Evolutionary conservation across 108 stramenopile species (phyloP), one percentile per base, ranked within the genome.

Genomic region (Conticribra weissflogii): DNA sequence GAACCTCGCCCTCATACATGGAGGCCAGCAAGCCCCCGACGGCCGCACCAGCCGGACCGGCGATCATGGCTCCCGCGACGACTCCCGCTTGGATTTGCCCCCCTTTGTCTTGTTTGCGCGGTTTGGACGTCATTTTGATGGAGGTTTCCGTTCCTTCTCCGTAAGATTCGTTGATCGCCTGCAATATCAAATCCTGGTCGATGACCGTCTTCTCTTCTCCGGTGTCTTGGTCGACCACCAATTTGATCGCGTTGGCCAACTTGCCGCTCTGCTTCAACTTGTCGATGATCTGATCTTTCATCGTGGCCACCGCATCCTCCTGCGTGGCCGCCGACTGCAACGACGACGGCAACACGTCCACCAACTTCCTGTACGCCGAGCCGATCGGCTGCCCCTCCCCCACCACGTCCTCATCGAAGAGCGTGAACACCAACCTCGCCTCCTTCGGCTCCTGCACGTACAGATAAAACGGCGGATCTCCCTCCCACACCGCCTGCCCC

Each of bases 41-140:
- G 0, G 92, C 92, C n/a, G 92, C 92, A n/a, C 92, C 92, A 1
- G 80, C 71, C 21, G 92, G 92, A 1, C 92, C 92, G 1, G 89
- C 92, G 22, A 90, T 75, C 81, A 83, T 80, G 12, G 87, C 92
- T 7, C 92, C 92, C 3, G 88, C 92, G 0, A 85, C 89, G 9
- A 85, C 85, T 33, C 75, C 92, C 16, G 74, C 23, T 17, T 85
- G 74, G 19, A 86, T 63, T 69, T 93, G 92, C 23, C 86, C 75
- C 60, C 86, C 86, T 64, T 93, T 93, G 46, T 88, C 85, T 58
- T 90, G 87, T 27, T 85, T 85, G 28, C 86, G 56, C 2, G 92
- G 92, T 76, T 93, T 93, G 23, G 86, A 84, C 0, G 86, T 84
- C 62, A 93, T 66, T 61, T 88, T 88, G 28, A 93, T 77, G 3